Percentiles rank a stretch among this genome's conserved stretches.
Evolutionary conservation across 2,329 filamentous ascomycete genomes (phyloP).

Genomic region (Tricladium varicosporioides): DNA sequence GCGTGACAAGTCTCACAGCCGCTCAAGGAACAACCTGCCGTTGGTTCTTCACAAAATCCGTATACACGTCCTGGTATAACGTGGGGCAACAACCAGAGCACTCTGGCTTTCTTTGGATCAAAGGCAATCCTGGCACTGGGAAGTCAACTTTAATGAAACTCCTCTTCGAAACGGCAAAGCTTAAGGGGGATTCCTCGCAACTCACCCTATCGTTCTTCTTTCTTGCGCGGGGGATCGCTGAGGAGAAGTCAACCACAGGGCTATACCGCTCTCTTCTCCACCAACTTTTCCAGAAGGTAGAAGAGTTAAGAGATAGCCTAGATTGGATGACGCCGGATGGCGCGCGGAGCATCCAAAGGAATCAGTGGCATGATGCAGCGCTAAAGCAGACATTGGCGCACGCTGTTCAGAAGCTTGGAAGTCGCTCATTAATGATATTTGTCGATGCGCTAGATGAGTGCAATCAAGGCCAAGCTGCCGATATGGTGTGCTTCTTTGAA

Average conservation of each 20-base stretch:
- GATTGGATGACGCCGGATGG: slow-evolving; percentile 28
- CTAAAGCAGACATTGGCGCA: slow-evolving; percentile 26
- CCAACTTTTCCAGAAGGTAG: slow-evolving; percentile 41
- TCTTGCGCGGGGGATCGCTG: slow-evolving; percentile 23
- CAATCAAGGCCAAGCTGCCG: slow-evolving; percentile 6
- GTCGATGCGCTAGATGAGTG: slow-evolving; percentile 25
- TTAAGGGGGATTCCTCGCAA: slow-evolving; percentile 17
- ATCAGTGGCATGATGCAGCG: slow-evolving; percentile 28
- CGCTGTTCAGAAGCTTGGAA: slow-evolving; percentile 29
- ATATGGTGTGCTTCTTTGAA: slow-evolving; percentile 24
- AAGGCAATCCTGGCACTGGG: slow-evolving; percentile 44
- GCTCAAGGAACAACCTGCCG: slow-evolving; percentile 40
- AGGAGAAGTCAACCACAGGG: slow-evolving; percentile 46
- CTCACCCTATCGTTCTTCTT: slow-evolving; percentile 37
- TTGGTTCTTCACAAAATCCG: slow-evolving; percentile 38
- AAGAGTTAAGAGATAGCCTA: slow-evolving; percentile 34
- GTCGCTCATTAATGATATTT: slow-evolving; percentile 31
- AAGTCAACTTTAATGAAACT: too few relatives aligned
- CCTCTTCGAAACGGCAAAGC: slow-evolving; percentile 31
- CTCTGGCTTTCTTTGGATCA: slow-evolving; percentile 46
- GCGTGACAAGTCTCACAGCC: slow-evolving; percentile 36
- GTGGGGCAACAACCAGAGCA: slow-evolving; percentile 28
- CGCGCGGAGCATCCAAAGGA: slow-evolving; percentile 20
- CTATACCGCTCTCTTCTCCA: slow-evolving; percentile 50
- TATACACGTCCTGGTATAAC: slow-evolving; percentile 41